Percentiles rank a stretch among this genome's conserved stretches.
Conservation (phyloP, 2,329 filamentous ascomycete genomes). For the Zymoseptoria pseudotritici region DNA sequence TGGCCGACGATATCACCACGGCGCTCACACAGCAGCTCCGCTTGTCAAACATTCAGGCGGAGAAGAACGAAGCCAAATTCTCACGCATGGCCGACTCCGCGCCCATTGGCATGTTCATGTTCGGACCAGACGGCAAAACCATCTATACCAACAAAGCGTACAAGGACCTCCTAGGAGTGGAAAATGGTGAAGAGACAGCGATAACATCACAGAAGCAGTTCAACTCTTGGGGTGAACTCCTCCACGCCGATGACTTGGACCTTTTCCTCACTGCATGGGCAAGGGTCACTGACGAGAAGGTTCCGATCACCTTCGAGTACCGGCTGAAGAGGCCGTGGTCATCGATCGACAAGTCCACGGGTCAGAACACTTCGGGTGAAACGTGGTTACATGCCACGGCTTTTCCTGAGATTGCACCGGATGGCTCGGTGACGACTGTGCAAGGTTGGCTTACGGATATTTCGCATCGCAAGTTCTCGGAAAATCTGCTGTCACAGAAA, state of each 20-base stretch:
- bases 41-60: constrained; percentile 24
- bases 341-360: constrained; percentile 20
- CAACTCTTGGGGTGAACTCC: constrained; percentile 10
- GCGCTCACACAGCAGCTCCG: constrained; percentile 31
- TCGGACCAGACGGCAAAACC: constrained; percentile 29
- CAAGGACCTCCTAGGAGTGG: constrained; percentile 28
- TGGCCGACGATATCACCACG: constrained; percentile 30
- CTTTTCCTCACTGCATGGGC: constrained; percentile 27
- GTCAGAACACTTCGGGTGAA: constrained; percentile 21
- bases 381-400: constrained; percentile 29
- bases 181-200: constrained; percentile 14
- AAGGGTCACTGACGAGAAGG: constrained; percentile 27
- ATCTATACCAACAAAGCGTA: constrained; percentile 37
- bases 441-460: constrained; percentile 31
- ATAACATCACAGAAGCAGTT: neutral
- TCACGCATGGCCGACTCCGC: constrained; percentile 33
- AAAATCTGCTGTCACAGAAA: constrained; percentile 23
- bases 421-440: constrained; percentile 23
- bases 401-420: constrained; percentile 25
- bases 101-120: constrained; percentile 34
- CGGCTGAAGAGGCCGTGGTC: constrained; percentile 32
- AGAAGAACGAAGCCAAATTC: constrained; percentile 33
- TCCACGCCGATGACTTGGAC: constrained; percentile 31
- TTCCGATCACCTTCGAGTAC: constrained; percentile 32
- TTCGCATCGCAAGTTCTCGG: constrained; percentile 27